A percentile compares a stretch with the other conserved stretches of the same genome.
phyloP scores from a whole-genome alignment of 2,329 filamentous ascomycete species.

The Neopestalotiopsis sp. region DNA sequence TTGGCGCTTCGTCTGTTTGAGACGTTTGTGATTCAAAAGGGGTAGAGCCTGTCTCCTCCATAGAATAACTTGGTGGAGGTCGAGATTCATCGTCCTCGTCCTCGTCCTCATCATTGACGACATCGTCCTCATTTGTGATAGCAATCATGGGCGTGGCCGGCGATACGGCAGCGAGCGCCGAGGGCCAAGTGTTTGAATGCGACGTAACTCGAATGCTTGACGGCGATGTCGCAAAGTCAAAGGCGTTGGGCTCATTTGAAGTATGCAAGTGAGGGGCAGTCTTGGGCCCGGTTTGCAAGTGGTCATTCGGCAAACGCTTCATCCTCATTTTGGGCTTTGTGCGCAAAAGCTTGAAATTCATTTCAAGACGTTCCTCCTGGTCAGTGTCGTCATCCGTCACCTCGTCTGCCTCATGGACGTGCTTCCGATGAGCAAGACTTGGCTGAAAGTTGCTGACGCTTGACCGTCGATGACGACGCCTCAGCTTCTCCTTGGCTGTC shows the following conservation, averaged over 20 bases:
- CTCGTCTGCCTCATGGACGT: slow-evolving; percentile 42
- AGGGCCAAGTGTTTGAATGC: background rate
- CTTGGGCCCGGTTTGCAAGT: slow-evolving; percentile 36
- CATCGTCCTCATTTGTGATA: slow-evolving; percentile 20
- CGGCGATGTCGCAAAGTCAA: slow-evolving; percentile 45
- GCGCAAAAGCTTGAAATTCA: slow-evolving; percentile 39
- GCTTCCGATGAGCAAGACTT: slow-evolving; percentile 39
- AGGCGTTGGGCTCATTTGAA: slow-evolving; percentile 35
- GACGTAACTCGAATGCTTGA: slow-evolving; percentile 15
- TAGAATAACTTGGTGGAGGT: background rate
- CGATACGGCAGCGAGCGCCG: slow-evolving; percentile 17
- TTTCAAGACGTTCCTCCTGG: slow-evolving; percentile 50
- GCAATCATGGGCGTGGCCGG: slow-evolving; percentile 16
- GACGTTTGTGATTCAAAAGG: slow-evolving; percentile 25
- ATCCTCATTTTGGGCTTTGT: slow-evolving; percentile 46
- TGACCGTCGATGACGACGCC: slow-evolving; percentile 50
- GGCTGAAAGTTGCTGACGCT: slow-evolving; percentile 56
- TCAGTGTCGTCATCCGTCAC: slow-evolving; percentile 52
- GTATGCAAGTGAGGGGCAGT: slow-evolving; percentile 34
- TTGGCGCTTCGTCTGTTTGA: slow-evolving; percentile 28
- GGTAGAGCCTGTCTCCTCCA: slow-evolving; percentile 16
- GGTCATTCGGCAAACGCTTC: slow-evolving; percentile 47
- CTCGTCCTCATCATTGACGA: slow-evolving; percentile 7
- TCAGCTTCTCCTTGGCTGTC: slow-evolving; percentile 36
- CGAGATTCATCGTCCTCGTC: slow-evolving; percentile 26